Base-by-base conservation (phyloP, 805 yeast species). In the Cyberlindnera xylosilytica region DNA sequence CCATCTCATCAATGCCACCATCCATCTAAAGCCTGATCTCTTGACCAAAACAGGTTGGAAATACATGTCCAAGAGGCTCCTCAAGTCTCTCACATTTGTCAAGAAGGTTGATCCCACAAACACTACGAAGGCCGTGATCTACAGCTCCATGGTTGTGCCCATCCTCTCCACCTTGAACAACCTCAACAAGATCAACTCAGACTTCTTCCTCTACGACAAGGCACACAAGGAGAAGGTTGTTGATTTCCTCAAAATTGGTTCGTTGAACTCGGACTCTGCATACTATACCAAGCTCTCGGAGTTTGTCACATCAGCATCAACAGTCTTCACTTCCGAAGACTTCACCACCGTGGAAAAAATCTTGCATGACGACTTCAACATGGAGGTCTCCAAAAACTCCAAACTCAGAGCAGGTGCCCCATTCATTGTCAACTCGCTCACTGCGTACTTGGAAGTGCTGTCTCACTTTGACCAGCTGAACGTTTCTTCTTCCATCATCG, bases 131-230 rank as follows among this genome's bases (percentile, higher is more conserved):
- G 58, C 65, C 6, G 50, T 76, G 3, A 49, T 74, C 2, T 76
- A 75, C 49, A 68, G 83, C 0, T 53, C 68, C 6, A 44, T 74
- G 1, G 62, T 79, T 1, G 54, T 78, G 1, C 72, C 74, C 12
- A 70, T 81, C 11, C 51, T 83, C 50, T 69, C 72, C 12, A 64
- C 79, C 0, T 52, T 83, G 27, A 60, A 67, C 4, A 51, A 64
- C 0, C 50, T 82, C 20, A 69, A 76, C 13, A 57, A 60, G n/a
- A 61, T 69, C 33, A 74, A 76, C 47, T 65, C 71, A 15, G 73
- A 67, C 22, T 66, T 83, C 36, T 81, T 87, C 82, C 61, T 69
- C 4, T 74, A 72, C 50, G 69, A 66, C 17, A 82, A 81, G 42
- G 63, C 63, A 4, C 50, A 78, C 1, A 66, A 68, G 15, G 69